Conservation (phyloP, 2,329 filamentous ascomycete species). For the Ascochyta lentis region DNA sequence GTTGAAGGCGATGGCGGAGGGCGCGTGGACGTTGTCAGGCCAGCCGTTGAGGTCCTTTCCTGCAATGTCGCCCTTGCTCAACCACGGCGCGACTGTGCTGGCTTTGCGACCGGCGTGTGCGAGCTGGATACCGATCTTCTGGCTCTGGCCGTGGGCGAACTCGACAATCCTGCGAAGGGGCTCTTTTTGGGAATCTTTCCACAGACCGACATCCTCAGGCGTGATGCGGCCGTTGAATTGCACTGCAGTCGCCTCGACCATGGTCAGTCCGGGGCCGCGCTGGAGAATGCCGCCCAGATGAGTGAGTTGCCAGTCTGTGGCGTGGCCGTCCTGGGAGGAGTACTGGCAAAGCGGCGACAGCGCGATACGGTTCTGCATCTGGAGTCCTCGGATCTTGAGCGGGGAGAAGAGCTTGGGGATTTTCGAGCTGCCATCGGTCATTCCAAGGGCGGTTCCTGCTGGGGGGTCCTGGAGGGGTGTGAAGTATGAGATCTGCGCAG, state of each 20-base stretch:
- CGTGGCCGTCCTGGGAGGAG: constrained; percentile 71
- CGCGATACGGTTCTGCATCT: constrained; percentile 71
- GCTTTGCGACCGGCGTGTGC: constrained; percentile 77
- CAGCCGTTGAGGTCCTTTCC: constrained; percentile 61
- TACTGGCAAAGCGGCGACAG: constrained; percentile 65
- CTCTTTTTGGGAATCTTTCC: constrained; percentile 82
- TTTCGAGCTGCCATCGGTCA: constrained; percentile 56
- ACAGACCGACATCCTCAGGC: constrained; percentile 79
- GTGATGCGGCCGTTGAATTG: constrained; percentile 80
- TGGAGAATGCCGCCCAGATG: constrained; percentile 81
- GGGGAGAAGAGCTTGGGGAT: constrained; percentile 67
- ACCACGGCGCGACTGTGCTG: constrained; percentile 68
- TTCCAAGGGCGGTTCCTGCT: constrained; percentile 55
- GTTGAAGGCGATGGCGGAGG: constrained; percentile 68
- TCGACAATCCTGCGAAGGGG: constrained; percentile 74
- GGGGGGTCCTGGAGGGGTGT: constrained; percentile 56
- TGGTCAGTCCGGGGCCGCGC: constrained; percentile 74
- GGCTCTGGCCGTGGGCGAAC: constrained; percentile 79
- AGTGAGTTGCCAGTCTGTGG: constrained; percentile 81
- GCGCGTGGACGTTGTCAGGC: constrained; percentile 62
- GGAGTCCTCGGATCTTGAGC: constrained; percentile 64
- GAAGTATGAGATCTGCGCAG: constrained; percentile 52
- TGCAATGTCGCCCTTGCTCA: constrained; percentile 63
- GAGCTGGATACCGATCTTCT: constrained; percentile 80
- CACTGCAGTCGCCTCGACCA: constrained; percentile 81